Conservation (phyloP, 805 yeast species). For the Lachancea sp. region DNA sequence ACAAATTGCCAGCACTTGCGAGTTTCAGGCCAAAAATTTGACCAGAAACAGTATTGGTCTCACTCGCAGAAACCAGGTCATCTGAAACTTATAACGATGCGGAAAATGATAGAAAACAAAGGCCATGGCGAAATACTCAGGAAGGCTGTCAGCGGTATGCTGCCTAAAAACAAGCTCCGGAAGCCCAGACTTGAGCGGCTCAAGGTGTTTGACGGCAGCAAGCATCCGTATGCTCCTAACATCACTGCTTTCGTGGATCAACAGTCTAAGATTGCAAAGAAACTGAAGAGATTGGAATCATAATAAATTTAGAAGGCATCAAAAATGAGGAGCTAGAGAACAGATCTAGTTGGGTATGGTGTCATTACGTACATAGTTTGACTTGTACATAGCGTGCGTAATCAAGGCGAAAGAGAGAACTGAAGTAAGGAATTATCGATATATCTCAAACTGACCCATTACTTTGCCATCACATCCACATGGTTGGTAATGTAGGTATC, state of each 20-base stretch:
- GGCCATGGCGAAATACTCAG: constrained; percentile 83
- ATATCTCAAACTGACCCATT: too few relatives aligned
- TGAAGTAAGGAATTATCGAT: background rate
- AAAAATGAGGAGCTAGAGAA: background rate
- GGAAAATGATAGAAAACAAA: constrained; percentile 61
- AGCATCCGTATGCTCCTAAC: constrained; percentile 80
- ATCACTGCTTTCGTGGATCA: constrained; percentile 82
- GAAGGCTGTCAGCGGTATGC: constrained; percentile 92
- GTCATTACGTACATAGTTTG: background rate
- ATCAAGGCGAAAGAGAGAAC: background rate
- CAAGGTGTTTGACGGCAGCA: constrained; percentile 81
- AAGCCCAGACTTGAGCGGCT: constrained; percentile 73
- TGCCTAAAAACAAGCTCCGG: constrained; percentile 85
- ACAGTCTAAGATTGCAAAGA: constrained; percentile 44
- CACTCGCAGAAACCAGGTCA: constrained; percentile 91
- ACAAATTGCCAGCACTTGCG: constrained; percentile 80
- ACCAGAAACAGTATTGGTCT: constrained; percentile 77
- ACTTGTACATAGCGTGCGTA: constrained; percentile 7
- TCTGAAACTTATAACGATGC: constrained; percentile 76
- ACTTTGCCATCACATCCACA: too few relatives aligned
- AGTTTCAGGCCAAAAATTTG: constrained; percentile 78
- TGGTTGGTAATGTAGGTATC: too few relatives aligned
- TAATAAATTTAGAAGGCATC: background rate
- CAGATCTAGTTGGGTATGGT: background rate
- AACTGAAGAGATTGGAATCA: constrained; percentile 25